These are phyloP conservation scores for Graphiopsis chlorocephala DNA, from an alignment of 2,329 filamentous ascomycete species.

Conservation along the genomic window DNA sequence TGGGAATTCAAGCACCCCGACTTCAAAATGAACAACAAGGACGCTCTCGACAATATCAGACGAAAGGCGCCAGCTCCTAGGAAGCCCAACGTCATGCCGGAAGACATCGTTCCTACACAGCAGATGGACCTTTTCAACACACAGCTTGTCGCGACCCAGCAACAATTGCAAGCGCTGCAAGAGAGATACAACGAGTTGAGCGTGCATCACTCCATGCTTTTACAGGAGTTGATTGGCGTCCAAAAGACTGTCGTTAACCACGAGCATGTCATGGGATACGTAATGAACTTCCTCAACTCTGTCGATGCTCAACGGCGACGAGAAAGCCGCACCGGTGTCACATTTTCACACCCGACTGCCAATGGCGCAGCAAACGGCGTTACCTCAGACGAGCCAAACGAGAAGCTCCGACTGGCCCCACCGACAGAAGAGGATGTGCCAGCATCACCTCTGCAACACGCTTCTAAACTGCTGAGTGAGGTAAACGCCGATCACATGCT, in stretches of 20 bases:
- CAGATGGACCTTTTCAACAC: slow-evolving; percentile 87
- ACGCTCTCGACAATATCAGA: slow-evolving; percentile 92
- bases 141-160: slow-evolving; percentile 83
- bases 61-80: slow-evolving; percentile 90
- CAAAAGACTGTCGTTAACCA: slow-evolving; percentile 71
- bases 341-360: slow-evolving; percentile 36
- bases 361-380: slow-evolving; percentile 31
- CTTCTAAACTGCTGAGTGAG: slow-evolving; percentile 63
- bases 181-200: slow-evolving; percentile 78
- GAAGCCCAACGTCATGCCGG: slow-evolving; percentile 64
- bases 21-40: slow-evolving; percentile 93
- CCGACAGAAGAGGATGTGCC: slow-evolving; percentile 59
- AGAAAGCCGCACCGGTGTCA: slow-evolving; percentile 54
- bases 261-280: slow-evolving; percentile 67
- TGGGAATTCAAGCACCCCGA: slow-evolving; percentile 98
- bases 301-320: slow-evolving; percentile 63
- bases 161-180: slow-evolving; percentile 84
- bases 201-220: slow-evolving; percentile 62
- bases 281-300: slow-evolving; percentile 65
- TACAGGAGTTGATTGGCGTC: slow-evolving; percentile 62
- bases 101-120: slow-evolving; percentile 75
- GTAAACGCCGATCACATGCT: slow-evolving; percentile 64
- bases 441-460: slow-evolving; percentile 66
- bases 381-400: slow-evolving; percentile 40
- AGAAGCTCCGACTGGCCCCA: slow-evolving; percentile 36